These are phyloP conservation scores for Diaporthe batatas DNA, from an alignment of 2,329 filamentous ascomycete species.

Conservation along the genomic window DNA sequence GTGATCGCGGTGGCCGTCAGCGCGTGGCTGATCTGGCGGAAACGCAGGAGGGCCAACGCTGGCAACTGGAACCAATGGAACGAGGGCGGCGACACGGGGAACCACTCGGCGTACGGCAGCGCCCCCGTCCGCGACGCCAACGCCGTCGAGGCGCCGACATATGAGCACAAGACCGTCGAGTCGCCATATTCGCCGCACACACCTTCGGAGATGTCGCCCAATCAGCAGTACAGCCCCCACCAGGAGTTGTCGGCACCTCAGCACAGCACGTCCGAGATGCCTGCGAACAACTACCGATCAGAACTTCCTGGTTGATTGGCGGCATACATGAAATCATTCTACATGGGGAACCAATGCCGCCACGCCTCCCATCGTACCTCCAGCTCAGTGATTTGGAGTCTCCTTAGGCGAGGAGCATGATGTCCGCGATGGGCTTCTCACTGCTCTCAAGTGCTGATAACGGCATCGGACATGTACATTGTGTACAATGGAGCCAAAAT, in stretches of 20 bases:
- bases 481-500: no score
- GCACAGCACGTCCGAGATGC: constrained; percentile 7
- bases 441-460: neutral
- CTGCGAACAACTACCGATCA: neutral
- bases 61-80: constrained; percentile 24
- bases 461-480: neutral
- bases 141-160: constrained; percentile 28
- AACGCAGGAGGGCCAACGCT: constrained; percentile 12
- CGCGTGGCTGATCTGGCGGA: constrained; percentile 22
- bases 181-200: neutral
- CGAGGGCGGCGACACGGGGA: constrained; percentile 4
- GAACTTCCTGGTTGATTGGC: neutral
- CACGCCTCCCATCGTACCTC: neutral
- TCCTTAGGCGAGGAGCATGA: neutral
- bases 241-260: neutral
- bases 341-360: accelerated
- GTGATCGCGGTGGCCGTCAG: constrained; percentile 4
- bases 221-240: neutral
- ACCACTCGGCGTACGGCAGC: constrained; percentile 16
- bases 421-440: neutral
- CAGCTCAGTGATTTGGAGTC: no score
- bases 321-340: neutral
- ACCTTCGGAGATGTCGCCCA: neutral
- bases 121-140: constrained; percentile 10
- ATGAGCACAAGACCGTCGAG: neutral